Percentiles rank a stretch among this genome's conserved stretches.
Evolutionary conservation across 192 early-diverging fungal genomes (phyloP).

Genomic region (Coemansia sp.): DNA sequence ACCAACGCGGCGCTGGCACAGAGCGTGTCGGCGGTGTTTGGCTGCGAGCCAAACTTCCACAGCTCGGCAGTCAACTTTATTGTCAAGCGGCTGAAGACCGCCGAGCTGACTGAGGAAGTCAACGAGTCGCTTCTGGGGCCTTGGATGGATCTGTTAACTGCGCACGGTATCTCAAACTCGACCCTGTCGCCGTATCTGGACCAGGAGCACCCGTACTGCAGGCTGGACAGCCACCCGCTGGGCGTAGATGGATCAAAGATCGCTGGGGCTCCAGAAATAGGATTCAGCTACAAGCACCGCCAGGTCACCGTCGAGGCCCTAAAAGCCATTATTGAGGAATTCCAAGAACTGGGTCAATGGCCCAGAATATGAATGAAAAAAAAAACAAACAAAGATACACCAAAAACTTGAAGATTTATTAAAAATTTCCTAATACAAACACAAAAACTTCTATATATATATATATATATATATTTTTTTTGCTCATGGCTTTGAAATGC

Average conservation of each 20-base stretch:
- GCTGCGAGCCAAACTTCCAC: slow-evolving; percentile 31
- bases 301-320: slow-evolving; percentile 69
- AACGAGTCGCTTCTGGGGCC: slow-evolving; percentile 93
- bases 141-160: slow-evolving; percentile 83
- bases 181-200: slow-evolving; percentile 93
- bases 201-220: slow-evolving; percentile 86
- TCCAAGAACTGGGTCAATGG: slow-evolving; percentile 82
- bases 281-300: slow-evolving; percentile 62
- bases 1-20: slow-evolving; percentile 58
- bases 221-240: slow-evolving; percentile 60
- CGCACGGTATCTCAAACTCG: slow-evolving; percentile 71
- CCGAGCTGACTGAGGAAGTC: slow-evolving; percentile 85
- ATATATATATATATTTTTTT: background rate
- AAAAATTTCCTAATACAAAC: background rate
- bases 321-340: slow-evolving; percentile 76
- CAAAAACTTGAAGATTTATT: background rate
- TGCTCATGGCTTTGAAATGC: background rate
- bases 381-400: background rate
- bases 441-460: background rate
- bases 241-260: slow-evolving; percentile 87
- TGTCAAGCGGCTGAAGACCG: slow-evolving; percentile 68
- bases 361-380: slow-evolving; percentile 46
- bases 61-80: slow-evolving; percentile 47
- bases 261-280: slow-evolving; percentile 65
- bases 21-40: slow-evolving; percentile 32